phyloP scores from a whole-genome alignment of 805 yeast species.

The Brettanomyces anomalus region DNA sequence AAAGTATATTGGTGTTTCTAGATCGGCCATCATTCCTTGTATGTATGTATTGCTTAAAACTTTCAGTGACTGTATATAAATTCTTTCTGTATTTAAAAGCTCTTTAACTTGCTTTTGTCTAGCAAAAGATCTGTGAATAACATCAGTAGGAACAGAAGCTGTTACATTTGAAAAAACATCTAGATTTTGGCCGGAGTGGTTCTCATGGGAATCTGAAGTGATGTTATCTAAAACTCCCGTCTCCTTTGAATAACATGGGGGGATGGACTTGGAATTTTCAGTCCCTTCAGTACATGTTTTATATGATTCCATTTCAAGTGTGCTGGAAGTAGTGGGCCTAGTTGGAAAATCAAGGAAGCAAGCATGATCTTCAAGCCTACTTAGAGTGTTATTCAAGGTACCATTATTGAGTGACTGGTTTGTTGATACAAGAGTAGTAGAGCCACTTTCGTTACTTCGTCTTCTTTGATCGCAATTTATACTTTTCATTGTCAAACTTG shows the following conservation, averaged over 20 bases:
- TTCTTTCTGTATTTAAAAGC: slow-evolving; percentile 37
- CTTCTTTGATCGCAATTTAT: not conserved
- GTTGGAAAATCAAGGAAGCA: too few relatives aligned
- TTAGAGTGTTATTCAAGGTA: not conserved
- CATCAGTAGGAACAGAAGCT: not conserved
- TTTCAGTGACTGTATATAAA: slow-evolving; percentile 36
- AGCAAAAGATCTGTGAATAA: slow-evolving; percentile 11
- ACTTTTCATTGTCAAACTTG: too few relatives aligned
- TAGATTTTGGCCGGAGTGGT: not conserved
- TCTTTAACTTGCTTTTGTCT: slow-evolving; percentile 31
- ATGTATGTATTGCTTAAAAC: slow-evolving; percentile 36
- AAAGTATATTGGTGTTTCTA: slow-evolving; percentile 29
- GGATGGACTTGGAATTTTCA: too few relatives aligned
- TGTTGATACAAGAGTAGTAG: not conserved
- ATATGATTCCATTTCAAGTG: too few relatives aligned
- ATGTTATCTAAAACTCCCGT: too few relatives aligned
- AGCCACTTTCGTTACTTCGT: not conserved
- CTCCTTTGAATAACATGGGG: too few relatives aligned
- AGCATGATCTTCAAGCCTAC: not conserved
- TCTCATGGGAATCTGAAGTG: too few relatives aligned
- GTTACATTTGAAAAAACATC: not conserved
- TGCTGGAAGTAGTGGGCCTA: too few relatives aligned
- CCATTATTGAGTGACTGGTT: not conserved
- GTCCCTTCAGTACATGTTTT: too few relatives aligned
- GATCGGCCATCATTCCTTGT: slow-evolving; percentile 27